Percentiles rank a stretch among this genome's conserved stretches.
phyloP scores from a whole-genome alignment of 345 rosid species.

The Theobroma cacao region DNA sequence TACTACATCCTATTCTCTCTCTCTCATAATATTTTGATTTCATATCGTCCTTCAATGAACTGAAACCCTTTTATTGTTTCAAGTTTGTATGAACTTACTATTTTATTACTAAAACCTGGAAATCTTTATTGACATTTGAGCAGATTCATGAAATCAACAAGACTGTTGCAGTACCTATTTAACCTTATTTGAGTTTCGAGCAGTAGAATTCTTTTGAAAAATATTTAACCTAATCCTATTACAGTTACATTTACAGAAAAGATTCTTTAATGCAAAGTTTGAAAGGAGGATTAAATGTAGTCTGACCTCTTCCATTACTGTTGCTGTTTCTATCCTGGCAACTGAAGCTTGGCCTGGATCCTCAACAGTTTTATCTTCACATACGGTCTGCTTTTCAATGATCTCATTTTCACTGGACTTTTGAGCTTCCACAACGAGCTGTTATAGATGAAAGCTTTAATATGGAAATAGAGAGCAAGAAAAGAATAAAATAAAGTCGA shows the following conservation, averaged over 20 bases:
- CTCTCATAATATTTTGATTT: not conserved
- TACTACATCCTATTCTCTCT: not conserved
- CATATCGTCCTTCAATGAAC: not conserved
- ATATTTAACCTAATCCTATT: not conserved
- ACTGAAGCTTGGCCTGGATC: conserved; percentile 16
- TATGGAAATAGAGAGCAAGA: not conserved
- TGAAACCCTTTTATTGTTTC: no score
- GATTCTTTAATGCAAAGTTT: not conserved
- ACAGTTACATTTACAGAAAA: not conserved
- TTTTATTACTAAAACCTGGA: not conserved
- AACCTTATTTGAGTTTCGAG: no score
- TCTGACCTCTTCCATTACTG: conserved; percentile 41
- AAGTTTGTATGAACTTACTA: no score
- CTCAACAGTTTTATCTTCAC: conserved; percentile 20
- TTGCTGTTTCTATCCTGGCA: conserved; percentile 22
- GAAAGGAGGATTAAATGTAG: not conserved
- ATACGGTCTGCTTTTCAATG: conserved; percentile 16
- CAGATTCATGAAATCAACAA: not conserved
- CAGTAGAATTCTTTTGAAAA: no score
- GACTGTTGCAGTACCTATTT: not conserved
- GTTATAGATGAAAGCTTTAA: conserved; percentile 7
- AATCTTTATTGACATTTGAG: no score
- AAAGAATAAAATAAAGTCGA: not conserved
- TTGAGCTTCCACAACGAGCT: conserved; percentile 17
- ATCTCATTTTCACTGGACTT: conserved; percentile 18